Percentiles rank a stretch among this genome's conserved stretches.
Conservation (phyloP, 1,284 basidiomycete genomes). For the Microbotryum scabiosae region DNA sequence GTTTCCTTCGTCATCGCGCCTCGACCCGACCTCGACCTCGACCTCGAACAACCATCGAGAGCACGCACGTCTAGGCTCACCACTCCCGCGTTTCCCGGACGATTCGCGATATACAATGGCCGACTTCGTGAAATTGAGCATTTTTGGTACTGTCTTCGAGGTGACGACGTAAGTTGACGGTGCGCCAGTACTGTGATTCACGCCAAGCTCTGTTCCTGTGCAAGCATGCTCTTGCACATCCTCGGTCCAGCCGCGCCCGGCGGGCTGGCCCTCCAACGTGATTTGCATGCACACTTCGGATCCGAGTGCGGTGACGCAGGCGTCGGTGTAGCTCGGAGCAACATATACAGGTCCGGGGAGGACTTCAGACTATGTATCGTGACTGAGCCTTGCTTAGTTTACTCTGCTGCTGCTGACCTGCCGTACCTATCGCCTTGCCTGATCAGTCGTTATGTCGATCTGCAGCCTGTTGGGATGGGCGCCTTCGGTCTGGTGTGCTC, state of each 20-base stretch:
- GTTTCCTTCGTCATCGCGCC: no score
- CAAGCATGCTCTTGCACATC: neutral
- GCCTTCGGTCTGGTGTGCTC: slow-evolving; percentile 98
- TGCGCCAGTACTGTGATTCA: neutral
- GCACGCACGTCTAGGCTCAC: no score
- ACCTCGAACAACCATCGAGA: no score
- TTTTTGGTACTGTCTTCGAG: slow-evolving; percentile 69
- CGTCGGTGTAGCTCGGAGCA: slow-evolving; percentile 5
- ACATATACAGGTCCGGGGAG: slow-evolving; percentile 13
- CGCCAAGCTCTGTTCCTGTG: neutral
- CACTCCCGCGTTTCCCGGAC: no score
- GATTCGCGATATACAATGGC: slow-evolving; percentile 36
- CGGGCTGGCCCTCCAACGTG: neutral
- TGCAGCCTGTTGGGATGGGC: slow-evolving; percentile 99
- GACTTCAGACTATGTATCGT: neutral
- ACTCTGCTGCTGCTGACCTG: neutral
- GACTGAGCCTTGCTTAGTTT: no score
- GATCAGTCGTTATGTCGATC: slow-evolving; percentile 77
- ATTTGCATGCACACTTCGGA: neutral
- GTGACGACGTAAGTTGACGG: slow-evolving; percentile 59
- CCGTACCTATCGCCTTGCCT: no score
- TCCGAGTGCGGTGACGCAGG: no score
- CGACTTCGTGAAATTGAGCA: slow-evolving; percentile 90
- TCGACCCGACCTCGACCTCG: no score
- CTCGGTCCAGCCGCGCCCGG: neutral